Evolutionary conservation across 2,329 filamentous ascomycete species (phyloP).

Genomic region (Colletotrichum cuscutae): DNA sequence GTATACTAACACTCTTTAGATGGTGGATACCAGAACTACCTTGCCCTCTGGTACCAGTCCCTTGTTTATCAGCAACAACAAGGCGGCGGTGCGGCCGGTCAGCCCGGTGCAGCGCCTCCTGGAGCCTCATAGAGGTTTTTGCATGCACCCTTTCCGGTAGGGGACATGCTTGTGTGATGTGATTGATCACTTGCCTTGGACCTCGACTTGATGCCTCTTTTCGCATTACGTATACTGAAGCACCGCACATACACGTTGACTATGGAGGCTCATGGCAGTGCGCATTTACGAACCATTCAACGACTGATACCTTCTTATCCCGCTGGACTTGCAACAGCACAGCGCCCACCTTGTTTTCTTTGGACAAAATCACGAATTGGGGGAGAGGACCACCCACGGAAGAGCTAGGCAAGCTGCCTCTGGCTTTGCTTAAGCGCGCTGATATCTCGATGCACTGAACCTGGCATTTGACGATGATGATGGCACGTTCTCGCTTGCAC

Average conservation of each 20-base stretch:
- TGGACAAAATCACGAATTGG: slow-evolving; percentile 22
- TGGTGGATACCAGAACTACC: slow-evolving; percentile 84
- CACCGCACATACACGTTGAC: slow-evolving; percentile 32
- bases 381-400: not conserved
- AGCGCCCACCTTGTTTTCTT: slow-evolving; percentile 27
- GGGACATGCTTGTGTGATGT: slow-evolving; percentile 35
- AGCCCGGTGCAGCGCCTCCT: slow-evolving; percentile 37
- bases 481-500: slow-evolving; percentile 32
- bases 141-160: slow-evolving; percentile 19
- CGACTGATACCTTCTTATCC: slow-evolving; percentile 25
- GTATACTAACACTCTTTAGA: slow-evolving; percentile 57
- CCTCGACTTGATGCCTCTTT: slow-evolving; percentile 36
- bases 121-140: slow-evolving; percentile 28
- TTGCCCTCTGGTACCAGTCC: slow-evolving; percentile 84
- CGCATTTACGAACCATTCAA: slow-evolving; percentile 16
- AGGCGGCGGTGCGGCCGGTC: slow-evolving; percentile 46
- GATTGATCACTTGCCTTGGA: slow-evolving; percentile 36
- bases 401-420: slow-evolving; percentile 11
- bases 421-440: slow-evolving; percentile 18
- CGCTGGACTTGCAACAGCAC: slow-evolving; percentile 29
- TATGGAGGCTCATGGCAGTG: slow-evolving; percentile 17
- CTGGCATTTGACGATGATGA: slow-evolving; percentile 34
- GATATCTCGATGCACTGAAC: slow-evolving; percentile 32
- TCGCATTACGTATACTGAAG: slow-evolving; percentile 33
- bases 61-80: slow-evolving; percentile 56